Conservation (phyloP, 1,139 yeast genomes). For the Geotrichum klebahnii region DNA sequence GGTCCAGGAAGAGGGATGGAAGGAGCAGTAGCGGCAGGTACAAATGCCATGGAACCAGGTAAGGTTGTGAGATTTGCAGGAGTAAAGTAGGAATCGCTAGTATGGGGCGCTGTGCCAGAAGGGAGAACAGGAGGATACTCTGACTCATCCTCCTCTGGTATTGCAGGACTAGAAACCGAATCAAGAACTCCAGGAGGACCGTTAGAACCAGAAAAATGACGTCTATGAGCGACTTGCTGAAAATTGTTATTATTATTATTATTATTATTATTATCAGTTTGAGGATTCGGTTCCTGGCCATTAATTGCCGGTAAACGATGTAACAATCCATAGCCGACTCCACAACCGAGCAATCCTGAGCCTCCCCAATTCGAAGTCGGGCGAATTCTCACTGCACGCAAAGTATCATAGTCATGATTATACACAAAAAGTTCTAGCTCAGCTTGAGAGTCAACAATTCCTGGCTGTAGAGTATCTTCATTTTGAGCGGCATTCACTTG, state of each 20-base stretch:
- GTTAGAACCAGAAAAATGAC: neutral
- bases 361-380: slow-evolving; percentile 62
- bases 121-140: neutral
- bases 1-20: slow-evolving; percentile 5
- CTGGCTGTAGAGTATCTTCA: neutral
- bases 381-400: slow-evolving; percentile 78
- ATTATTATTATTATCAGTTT: too few species aligned
- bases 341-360: slow-evolving; percentile 83
- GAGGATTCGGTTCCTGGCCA: slow-evolving; percentile 8
- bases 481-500: neutral
- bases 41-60: slow-evolving; percentile 12
- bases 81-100: slow-evolving; percentile 13
- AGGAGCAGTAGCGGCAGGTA: slow-evolving; percentile 16
- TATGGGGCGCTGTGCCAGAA: neutral
- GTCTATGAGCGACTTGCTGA: slow-evolving; percentile 2
- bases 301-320: slow-evolving; percentile 73
- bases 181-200: neutral
- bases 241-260: neutral
- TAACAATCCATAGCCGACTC: slow-evolving; percentile 86
- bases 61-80: slow-evolving; percentile 18
- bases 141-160: slow-evolving; percentile 10
- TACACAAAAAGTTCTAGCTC: slow-evolving; percentile 65
- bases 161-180: neutral
- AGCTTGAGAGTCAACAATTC: slow-evolving; percentile 24
- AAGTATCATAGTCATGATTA: slow-evolving; percentile 78